A percentile compares a stretch with the other conserved stretches of the same genome.
phyloP scores from a whole-genome alignment of 2,329 filamentous ascomycete genomes.

The Aspergillus phoenicis region DNA sequence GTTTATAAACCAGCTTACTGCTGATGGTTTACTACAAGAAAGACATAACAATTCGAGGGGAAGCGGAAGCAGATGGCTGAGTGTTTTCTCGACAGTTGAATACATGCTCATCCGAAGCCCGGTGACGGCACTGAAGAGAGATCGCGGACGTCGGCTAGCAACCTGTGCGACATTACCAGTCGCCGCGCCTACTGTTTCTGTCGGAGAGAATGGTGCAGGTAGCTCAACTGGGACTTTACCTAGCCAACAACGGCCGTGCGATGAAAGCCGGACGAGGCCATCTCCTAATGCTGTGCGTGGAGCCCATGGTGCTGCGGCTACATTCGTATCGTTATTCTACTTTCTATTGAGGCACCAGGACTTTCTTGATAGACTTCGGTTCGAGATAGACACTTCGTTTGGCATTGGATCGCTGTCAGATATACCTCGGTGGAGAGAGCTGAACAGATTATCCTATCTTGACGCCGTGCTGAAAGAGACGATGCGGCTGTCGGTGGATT shows the following conservation, averaged over 20 bases:
- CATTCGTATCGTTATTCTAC: conserved; percentile 14
- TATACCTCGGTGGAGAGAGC: conserved; percentile 11
- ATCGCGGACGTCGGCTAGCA: background rate
- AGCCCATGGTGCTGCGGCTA: background rate
- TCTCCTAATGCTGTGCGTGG: background rate
- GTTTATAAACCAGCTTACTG: conserved; percentile 3
- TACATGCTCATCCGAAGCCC: conserved; percentile 10
- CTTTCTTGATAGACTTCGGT: conserved; percentile 8
- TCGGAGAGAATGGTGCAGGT: background rate
- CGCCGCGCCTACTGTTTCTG: background rate
- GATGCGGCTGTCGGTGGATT: conserved; percentile 8
- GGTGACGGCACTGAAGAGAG: conserved; percentile 7
- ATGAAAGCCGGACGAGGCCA: no score
- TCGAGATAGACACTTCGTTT: conserved; percentile 16
- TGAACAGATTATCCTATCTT: conserved; percentile 15
- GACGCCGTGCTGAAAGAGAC: conserved; percentile 24
- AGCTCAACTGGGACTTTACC: background rate
- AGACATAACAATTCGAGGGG: background rate
- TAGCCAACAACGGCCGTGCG: no score
- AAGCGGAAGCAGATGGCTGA: background rate
- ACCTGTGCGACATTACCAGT: background rate
- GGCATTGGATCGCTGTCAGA: background rate
- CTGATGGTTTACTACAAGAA: background rate
- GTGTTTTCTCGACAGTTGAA: conserved; percentile 3
- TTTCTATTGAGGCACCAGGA: conserved; percentile 9